Conservation (phyloP, 495 filamentous ascomycete genomes). For the Antarctomyces pellizariae region DNA sequence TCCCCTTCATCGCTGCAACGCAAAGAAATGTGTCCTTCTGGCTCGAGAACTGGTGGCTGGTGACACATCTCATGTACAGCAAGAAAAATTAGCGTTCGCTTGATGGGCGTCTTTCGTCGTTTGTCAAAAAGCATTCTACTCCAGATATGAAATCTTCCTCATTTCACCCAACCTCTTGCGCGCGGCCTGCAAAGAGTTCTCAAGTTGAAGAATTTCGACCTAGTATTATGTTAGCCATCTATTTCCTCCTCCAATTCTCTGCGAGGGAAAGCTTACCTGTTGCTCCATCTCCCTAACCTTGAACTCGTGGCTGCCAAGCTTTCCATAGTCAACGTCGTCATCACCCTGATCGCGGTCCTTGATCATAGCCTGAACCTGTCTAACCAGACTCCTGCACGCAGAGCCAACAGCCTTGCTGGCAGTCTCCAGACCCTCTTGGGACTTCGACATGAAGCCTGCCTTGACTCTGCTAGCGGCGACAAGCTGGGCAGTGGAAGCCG, state of each 20-base stretch:
- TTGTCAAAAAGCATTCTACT: too few relatives aligned
- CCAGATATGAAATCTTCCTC: slow-evolving; percentile 94
- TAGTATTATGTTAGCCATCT: slow-evolving; percentile 15
- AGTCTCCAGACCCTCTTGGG: slow-evolving; percentile 70
- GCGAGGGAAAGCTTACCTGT: slow-evolving; percentile 40
- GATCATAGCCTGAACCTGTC: slow-evolving; percentile 90
- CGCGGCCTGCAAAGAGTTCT: slow-evolving; percentile 65
- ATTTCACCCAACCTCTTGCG: slow-evolving; percentile 80
- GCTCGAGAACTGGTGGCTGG: too few relatives aligned
- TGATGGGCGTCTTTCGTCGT: too few relatives aligned
- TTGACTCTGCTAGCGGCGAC: slow-evolving; percentile 91
- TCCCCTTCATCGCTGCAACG: too few relatives aligned
- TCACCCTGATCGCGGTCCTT: slow-evolving; percentile 60
- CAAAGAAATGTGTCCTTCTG: too few relatives aligned
- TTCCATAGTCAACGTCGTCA: slow-evolving; percentile 70
- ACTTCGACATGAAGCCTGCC: slow-evolving; percentile 93
- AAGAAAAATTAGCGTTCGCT: too few relatives aligned
- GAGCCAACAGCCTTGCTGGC: slow-evolving; percentile 83
- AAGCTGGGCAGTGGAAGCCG: slow-evolving; percentile 84
- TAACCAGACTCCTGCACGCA: slow-evolving; percentile 67
- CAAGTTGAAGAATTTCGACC: slow-evolving; percentile 94
- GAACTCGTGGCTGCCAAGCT: slow-evolving; percentile 81
- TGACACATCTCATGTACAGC: too few relatives aligned
- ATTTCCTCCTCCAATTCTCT: background rate
- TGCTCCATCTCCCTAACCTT: slow-evolving; percentile 99